Evolutionary conservation across 495 filamentous ascomycete species (phyloP).

Genomic region (Sphaerosporella brunnea): DNA sequence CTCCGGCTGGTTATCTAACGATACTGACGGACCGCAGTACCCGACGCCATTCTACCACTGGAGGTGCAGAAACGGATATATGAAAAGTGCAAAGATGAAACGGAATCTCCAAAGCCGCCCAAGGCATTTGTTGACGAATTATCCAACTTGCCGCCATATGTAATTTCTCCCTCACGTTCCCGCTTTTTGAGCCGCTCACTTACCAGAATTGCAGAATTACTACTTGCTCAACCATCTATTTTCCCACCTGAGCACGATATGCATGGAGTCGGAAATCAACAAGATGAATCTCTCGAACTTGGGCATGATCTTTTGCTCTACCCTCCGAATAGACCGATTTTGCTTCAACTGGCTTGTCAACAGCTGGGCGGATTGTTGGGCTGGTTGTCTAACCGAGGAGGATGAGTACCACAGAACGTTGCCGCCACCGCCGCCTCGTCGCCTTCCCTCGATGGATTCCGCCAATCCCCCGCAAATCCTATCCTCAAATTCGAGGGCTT

Average conservation of each 20-base stretch:
- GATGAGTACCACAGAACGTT: constrained; percentile 20
- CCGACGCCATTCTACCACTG: constrained; percentile 22
- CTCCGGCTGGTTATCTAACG: background rate
- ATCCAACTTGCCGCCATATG: constrained; percentile 25
- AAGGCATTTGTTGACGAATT: constrained; percentile 24
- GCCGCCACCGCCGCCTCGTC: constrained; percentile 15
- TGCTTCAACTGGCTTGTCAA: constrained; percentile 26
- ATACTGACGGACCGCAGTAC: constrained; percentile 10
- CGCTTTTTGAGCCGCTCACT: no score
- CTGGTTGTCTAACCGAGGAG: constrained; percentile 22
- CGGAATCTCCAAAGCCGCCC: constrained; percentile 20
- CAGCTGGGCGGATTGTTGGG: constrained; percentile 24
- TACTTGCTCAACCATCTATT: constrained; percentile 24
- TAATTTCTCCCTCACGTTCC: no score
- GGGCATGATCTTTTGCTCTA: constrained; percentile 27
- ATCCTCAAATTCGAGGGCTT: constrained; percentile 9
- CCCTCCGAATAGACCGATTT: constrained; percentile 24
- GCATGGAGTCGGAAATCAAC: constrained; percentile 22
- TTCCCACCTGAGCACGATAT: constrained; percentile 22
- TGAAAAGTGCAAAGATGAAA: constrained; percentile 25
- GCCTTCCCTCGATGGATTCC: constrained; percentile 4
- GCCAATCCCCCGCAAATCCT: background rate
- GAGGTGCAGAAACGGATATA: constrained; percentile 26
- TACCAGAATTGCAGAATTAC: constrained; percentile 19
- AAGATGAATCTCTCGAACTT: constrained; percentile 26